Percentiles rank a stretch among this genome's conserved stretches.
These are phyloP conservation scores for Cudoniella acicularis DNA, from an alignment of 495 filamentous ascomycete species.

Conservation along the genomic window DNA sequence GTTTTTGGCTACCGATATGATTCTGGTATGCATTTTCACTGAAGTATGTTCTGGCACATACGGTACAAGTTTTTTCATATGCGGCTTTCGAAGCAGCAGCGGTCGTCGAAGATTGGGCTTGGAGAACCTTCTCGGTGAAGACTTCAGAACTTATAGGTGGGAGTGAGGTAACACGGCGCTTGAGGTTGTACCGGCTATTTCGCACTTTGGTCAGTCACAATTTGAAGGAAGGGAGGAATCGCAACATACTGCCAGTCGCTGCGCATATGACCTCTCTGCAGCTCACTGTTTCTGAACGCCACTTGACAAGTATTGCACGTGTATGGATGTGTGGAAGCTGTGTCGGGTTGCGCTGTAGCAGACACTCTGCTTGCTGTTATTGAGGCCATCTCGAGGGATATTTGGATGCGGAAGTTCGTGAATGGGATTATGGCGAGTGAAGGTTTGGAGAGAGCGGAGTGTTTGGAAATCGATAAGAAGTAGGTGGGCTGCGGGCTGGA, in stretches of 20 bases:
- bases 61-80: slow-evolving; percentile 77
- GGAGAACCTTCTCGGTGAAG: slow-evolving; percentile 96
- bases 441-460: background rate
- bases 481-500: background rate
- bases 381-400: slow-evolving; percentile 46
- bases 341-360: slow-evolving; percentile 27
- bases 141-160: slow-evolving; percentile 89
- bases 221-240: background rate
- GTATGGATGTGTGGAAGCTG: slow-evolving; percentile 68
- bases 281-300: slow-evolving; percentile 87
- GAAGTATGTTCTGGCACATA: slow-evolving; percentile 89
- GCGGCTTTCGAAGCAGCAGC: slow-evolving; percentile 85
- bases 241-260: slow-evolving; percentile 92
- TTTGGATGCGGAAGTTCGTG: background rate
- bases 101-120: slow-evolving; percentile 76
- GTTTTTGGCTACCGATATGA: slow-evolving; percentile 87
- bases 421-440: background rate
- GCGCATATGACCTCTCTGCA: slow-evolving; percentile 94
- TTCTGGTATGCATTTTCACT: slow-evolving; percentile 95
- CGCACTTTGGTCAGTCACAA: slow-evolving; percentile 3
- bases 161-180: slow-evolving; percentile 86
- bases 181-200: slow-evolving; percentile 91
- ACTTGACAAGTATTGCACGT: slow-evolving; percentile 98
- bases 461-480: slow-evolving; percentile 3
- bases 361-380: slow-evolving; percentile 40